A percentile compares a stretch with the other conserved stretches of the same genome.
phyloP scores from a whole-genome alignment of 257 asterid species.

The Rauvolfia tetraphylla region DNA sequence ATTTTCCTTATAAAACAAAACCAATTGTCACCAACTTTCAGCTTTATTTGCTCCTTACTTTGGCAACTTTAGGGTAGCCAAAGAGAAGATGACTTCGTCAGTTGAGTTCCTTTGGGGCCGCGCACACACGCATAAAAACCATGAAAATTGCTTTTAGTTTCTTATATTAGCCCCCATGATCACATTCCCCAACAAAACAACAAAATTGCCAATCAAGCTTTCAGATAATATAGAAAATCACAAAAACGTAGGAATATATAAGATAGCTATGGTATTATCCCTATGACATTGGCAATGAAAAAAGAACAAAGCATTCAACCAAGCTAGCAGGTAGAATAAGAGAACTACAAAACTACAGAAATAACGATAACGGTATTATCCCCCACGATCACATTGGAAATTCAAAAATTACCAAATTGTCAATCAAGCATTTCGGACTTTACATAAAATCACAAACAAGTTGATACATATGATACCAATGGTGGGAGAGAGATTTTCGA shows the following conservation, averaged over 20 bases:
- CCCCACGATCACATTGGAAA: not conserved
- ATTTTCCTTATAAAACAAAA: not conserved
- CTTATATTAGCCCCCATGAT: not conserved
- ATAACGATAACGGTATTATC: not conserved
- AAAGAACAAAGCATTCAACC: not conserved
- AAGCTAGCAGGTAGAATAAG: not conserved
- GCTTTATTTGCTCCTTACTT: not conserved
- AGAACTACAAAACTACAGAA: not conserved
- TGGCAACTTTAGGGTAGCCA: not conserved
- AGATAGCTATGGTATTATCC: not conserved
- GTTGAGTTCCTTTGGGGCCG: not conserved
- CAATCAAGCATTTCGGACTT: too few species aligned
- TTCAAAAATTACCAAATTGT: not conserved
- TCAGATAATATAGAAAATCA: not conserved
- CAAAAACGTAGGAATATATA: not conserved
- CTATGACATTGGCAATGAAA: too few species aligned
- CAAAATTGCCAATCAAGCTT: not conserved
- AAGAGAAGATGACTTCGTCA: not conserved
- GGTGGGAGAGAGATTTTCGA: constrained; percentile 21
- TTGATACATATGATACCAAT: constrained; percentile 1
- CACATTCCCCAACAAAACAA: not conserved
- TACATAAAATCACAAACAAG: not conserved
- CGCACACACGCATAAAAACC: too few species aligned
- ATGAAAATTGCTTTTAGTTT: not conserved
- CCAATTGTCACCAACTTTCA: not conserved